phyloP scores from a whole-genome alignment of 2,329 filamentous ascomycete genomes.

The Penicillium hesseltinei region DNA sequence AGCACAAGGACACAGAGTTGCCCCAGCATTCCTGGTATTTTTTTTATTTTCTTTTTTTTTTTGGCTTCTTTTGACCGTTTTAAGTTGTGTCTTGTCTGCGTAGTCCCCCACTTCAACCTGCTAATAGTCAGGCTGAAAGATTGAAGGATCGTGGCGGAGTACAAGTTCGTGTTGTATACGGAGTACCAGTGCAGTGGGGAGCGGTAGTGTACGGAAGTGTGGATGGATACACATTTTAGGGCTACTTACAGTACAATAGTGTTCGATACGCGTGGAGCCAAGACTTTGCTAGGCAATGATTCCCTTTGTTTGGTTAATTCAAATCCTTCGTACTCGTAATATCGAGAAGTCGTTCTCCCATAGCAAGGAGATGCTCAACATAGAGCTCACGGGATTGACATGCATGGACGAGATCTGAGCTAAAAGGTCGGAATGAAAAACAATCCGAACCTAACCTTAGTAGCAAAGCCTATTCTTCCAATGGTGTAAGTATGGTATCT shows the following conservation, averaged over 20 bases:
- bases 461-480: background rate
- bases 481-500: background rate
- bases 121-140: background rate
- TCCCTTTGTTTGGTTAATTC: background rate
- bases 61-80: constrained; percentile 18
- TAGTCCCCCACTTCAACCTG: background rate
- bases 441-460: background rate
- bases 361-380: background rate
- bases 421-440: background rate
- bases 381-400: background rate
- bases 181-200: constrained; percentile 3
- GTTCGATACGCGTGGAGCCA: background rate
- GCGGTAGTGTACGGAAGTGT: constrained; percentile 1
- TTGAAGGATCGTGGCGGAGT: constrained; percentile 1
- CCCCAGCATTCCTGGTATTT: background rate
- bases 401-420: background rate
- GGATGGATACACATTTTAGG: constrained; percentile 2
- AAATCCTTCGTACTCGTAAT: background rate
- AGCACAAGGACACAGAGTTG: constrained; percentile 3
- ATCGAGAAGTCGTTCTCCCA: background rate
- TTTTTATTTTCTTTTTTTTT: background rate
- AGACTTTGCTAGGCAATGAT: background rate
- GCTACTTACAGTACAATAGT: constrained; percentile 26
- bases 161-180: background rate
- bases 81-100: background rate